Base-by-base conservation (phyloP, 352 stramenopile species). In the Globisporangium emineosum region DNA sequence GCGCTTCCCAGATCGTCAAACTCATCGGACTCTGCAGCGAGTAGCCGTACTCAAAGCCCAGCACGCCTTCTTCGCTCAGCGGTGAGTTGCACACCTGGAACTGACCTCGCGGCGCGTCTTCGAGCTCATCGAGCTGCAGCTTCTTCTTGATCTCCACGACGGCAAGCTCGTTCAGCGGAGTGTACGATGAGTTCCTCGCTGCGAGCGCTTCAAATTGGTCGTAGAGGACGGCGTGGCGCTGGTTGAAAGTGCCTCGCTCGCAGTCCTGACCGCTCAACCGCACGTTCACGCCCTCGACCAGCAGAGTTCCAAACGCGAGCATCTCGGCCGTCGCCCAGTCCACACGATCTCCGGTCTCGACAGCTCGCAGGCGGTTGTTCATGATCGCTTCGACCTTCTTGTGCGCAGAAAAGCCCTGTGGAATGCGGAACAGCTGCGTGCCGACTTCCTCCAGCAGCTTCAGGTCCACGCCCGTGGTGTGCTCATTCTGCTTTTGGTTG, bases 1-100 rank as follows among this genome's bases (percentile, higher is more conserved):
- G 88, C 5, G 88, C 88, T 66, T 96, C 88, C 98, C 98, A 99
- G 42, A 96, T 89, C 29, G 80, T 92, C 37, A 96, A 72, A 3
- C 73, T 77, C 64, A 77, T 79, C 0, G 86, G 88, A 62, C 73
- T 91, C 66, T 94, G 74, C 25, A 93, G 70, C 17, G 81, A 92
- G 65, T 97, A 97, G 4, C 88, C 88, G 56, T 92, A 94, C 62
- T 96, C 88, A 66, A 95, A 96, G 13, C 81, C 88, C 29, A 96
- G 76, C 43, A 95, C 88, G 47, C 83, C 88, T 56, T 91, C 78
- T 67, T 96, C 88, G 51, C 80, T 92, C 32, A 96, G 72, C 9
- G 84, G 78, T 32, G 81, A 93, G 67, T 96, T 96, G 52, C 83
- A 91, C 1, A 94, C 85, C 23, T 89, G 71, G 64, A 95, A 92